Evolutionary conservation across 129 eudicot species (phyloP), one percentile per base, ranked within the genome.

Genomic region (Flaveria trinervia): DNA sequence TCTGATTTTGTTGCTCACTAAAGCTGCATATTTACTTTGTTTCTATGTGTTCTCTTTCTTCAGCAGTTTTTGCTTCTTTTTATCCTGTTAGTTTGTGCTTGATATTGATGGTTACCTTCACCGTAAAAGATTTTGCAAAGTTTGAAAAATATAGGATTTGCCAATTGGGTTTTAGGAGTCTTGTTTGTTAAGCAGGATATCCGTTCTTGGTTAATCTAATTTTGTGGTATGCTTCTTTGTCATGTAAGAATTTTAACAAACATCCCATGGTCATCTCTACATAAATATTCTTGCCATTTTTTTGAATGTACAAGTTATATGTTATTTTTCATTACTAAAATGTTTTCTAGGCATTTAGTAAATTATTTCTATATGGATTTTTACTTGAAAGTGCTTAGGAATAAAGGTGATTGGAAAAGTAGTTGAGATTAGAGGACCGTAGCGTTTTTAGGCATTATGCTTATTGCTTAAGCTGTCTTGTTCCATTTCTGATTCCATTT

Each of bases 341-440:
- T 33, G 50, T 26, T 11, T 55, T 15, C 15, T 62, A 16, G 17
- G 46, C 78, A 74, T 45, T 10, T 48, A 75, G 26, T 75, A 62
- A 75, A 13, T 39, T 12, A 72, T 54, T 14, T 54, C 1, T 39
- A 4, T 64, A 17, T 65, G n/a, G 7, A 12, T 13, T 50, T 16
- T 51, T 66, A 17, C 54, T 45, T 45, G 70, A 16, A 10, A 56
- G 20, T 69, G 50, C 70, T 56, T 69, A n/a, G 59, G 60, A 70
- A 78, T 70, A 57, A 70, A 78, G 70, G 76, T 70, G 23, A 57
- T 17, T 22, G 36, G 12, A 13, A 68, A 57, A 62, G 25, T 57
- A 22, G 45, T 11, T 15, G 36, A 13, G 46, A 69, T 74, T 56
- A 26, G 33, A 56, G 71, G 56, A 65, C 11, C 33, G 6, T 25